Base-by-base conservation (phyloP, 768 basidiomycete genomes). In the Leccinum truebloodii region DNA sequence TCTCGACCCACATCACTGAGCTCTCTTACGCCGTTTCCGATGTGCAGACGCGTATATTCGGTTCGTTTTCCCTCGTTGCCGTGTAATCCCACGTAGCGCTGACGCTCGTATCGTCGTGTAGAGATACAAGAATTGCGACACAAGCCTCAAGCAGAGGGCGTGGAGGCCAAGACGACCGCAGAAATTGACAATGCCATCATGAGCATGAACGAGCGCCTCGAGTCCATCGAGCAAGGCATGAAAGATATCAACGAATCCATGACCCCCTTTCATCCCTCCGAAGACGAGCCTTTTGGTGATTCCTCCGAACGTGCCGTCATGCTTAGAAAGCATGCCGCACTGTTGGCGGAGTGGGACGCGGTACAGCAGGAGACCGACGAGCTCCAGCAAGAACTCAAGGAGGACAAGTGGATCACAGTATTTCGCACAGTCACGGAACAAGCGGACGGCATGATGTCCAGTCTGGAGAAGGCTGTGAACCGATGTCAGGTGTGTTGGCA, bases 401-500 rank as follows among this genome's bases (percentile, higher is more conserved):
- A 98, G 75, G 96, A 98, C 76, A 95, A 95, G 68, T 97, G 94
- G 93, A 81, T 98, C 67, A 90, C 90, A 12, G 92, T 98, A 22
- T 98, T 98, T 76, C 84, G 95, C 65, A 95, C 92, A 6, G 92
- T 94, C 59, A 88, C 93, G 48, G 90, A 95, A 69, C 95, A 98
- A 73, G 95, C 96, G 48, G 93, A 95, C 71, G 94, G 93, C 26
- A 97, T 98, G 96, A 96, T 98, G 94, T 86, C 86, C 30, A 92
- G 92, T 69, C 77, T 99, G 65, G 93, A 98, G 77, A 98, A 96
- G 74, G 94, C 92, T 9, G 87, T 96, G 49, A 87, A 87, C 68
- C 86, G 91, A 64, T 95, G 94, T 78, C 90, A 92, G 79, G 94
- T 93, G 67, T 63, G 86, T 59, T 52, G 71, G 53, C 4, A 22